A percentile compares a stretch with the other conserved stretches of the same genome.
These are phyloP conservation scores for Diplosphaera chodatii DNA, from an alignment of 139 green algal species.

Conservation along the genomic window DNA sequence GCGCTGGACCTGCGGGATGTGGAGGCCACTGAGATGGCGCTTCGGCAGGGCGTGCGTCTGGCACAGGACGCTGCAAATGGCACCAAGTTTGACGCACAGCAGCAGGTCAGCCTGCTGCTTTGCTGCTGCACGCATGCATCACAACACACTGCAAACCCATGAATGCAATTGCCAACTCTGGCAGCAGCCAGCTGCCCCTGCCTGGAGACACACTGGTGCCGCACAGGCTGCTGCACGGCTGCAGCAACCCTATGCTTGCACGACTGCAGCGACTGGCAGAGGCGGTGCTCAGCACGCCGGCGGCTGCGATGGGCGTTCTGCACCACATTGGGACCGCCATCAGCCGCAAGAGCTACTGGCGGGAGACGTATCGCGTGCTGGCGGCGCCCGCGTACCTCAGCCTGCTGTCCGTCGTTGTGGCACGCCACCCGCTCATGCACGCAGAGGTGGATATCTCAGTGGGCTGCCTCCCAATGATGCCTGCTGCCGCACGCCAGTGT, in stretches of 20 bases:
- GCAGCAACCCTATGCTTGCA: slow-evolving; percentile 8
- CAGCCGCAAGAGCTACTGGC: slow-evolving; percentile 28
- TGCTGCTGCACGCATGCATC: too few species aligned
- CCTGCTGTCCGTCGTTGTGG: slow-evolving; percentile 26
- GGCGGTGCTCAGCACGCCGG: slow-evolving; percentile 12
- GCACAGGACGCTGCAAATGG: slow-evolving; percentile 11
- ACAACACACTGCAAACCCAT: too few species aligned
- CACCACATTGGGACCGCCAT: slow-evolving; percentile 17
- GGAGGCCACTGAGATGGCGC: slow-evolving; percentile 6
- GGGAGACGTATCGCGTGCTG: slow-evolving; percentile 19
- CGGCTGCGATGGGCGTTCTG: slow-evolving; percentile 20
- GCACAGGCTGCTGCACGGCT: too few species aligned
- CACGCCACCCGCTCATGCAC: slow-evolving; percentile 30
- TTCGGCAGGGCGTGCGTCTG: slow-evolving; percentile 19
- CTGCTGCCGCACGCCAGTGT: too few species aligned
- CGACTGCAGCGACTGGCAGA: slow-evolving; percentile 7
- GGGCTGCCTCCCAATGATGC: too few species aligned
- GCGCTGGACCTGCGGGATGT: slow-evolving; percentile 28
- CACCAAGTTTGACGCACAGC: neutral
- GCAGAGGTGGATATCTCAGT: slow-evolving; percentile 18
- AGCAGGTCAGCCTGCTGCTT: neutral
- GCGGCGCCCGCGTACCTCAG: slow-evolving; percentile 29
- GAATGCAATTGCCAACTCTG: too few species aligned
- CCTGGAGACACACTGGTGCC: too few species aligned
- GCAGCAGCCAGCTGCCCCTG: too few species aligned